phyloP scores from a whole-genome alignment of 163 green algal species.

The Coccomyxa subellipsoidea region DNA sequence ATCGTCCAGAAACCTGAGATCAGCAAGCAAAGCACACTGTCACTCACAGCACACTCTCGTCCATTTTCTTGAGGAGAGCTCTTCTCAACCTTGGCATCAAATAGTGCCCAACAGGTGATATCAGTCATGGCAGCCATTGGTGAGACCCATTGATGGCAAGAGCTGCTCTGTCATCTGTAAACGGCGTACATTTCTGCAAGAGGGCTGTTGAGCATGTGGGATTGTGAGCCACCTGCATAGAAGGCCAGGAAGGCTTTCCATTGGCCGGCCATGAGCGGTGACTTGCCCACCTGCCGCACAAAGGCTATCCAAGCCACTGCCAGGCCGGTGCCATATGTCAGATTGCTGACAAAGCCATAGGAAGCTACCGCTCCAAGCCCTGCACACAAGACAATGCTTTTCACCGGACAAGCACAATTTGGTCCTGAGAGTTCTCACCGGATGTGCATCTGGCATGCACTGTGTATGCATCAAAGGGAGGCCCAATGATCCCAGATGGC shows the following conservation, averaged over 20 bases:
- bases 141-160: too few species aligned
- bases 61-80: too few species aligned
- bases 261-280: conserved; percentile 45
- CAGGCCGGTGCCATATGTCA: conserved; percentile 33
- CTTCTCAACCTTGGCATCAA: too few species aligned
- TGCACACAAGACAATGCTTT: not conserved
- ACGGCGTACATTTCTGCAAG: too few species aligned
- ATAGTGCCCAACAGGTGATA: too few species aligned
- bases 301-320: conserved; percentile 38
- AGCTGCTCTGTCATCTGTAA: not conserved
- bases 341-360: conserved; percentile 34
- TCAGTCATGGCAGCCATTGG: too few species aligned
- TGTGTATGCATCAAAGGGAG: too few species aligned
- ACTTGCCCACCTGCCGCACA: conserved; percentile 32
- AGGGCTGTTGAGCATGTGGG: too few species aligned
- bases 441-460: too few species aligned
- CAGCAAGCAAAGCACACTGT: not conserved
- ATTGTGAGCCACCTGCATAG: conserved; percentile 32
- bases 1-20: conserved; percentile 42
- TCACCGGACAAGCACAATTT: not conserved
- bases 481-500: too few species aligned
- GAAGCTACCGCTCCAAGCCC: conserved; percentile 29
- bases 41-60: too few species aligned
- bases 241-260: conserved; percentile 57
- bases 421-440: too few species aligned